Base-by-base conservation (phyloP, 2,329 filamentous ascomycete species). In the Zymoseptoria brevis region DNA sequence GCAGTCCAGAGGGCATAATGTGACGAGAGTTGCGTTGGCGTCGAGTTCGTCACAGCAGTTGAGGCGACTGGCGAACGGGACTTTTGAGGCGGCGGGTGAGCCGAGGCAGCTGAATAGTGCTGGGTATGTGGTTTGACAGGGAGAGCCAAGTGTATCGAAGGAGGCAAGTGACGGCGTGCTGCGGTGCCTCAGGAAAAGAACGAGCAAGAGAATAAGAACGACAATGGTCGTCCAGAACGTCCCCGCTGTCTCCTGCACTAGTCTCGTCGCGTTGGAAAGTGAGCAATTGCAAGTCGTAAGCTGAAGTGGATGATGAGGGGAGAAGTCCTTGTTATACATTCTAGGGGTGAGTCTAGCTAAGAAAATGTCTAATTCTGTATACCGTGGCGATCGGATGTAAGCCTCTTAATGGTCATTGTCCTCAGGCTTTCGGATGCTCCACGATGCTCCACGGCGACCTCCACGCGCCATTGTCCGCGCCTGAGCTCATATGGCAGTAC, bases 11-110 rank as follows among this genome's bases (percentile, higher is more conserved):
- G 88, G 88, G 0, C 89, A 94, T 69, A 87, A 89, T 68, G 81
- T 94, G 2, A 85, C 82, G 0, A 89, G 84, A 82, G 80, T 89
- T 2, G 78, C 78, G 3, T 79, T 82, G 4, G 84, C 83, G 0
- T 69, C 80, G 62, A 91, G 87, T 69, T 80, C 86, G 1, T 88
- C 88, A 3, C 90, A 96, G 74, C 87, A 83, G 0, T 73, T 96
- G 57, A 79, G 81, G 50, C 74, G 83, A 57, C 66, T 83, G 53
- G 69, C 68, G 0, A 85, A 88, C 67, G 89, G 88, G 0, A 82
- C 79, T 0, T 95, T 94, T 71, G 88, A 93, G 75, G 88, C 89
- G 2, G 89, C 84, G 1, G 83, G 85, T 1, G 90, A 95, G 73
- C 87, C 87, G 22, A 82, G 90, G 62, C 89, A 92, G 79, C 72